Base-by-base conservation (phyloP, 164 flowering plant genomes). In the Paratinospora sagittata region DNA sequence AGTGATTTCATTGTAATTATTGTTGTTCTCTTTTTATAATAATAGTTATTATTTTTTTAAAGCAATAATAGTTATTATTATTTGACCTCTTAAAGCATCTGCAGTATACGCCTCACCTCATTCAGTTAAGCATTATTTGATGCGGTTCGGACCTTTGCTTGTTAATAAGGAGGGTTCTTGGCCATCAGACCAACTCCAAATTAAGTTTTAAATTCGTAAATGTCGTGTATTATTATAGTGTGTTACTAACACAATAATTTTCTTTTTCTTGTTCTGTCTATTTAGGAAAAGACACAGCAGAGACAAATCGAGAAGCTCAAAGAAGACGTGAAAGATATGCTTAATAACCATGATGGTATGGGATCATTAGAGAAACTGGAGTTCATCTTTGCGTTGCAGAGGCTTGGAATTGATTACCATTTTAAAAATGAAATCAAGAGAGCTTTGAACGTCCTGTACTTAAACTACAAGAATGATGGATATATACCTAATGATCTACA, bases 341-440 rank as follows among this genome's bases (percentile, higher is more conserved):
- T 68, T 6, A 4, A 5, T 1, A 3, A 49, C 16, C 23, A 27
- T 49, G 39, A 8, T 27, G 26, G 24, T 49, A 17, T 68, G n/a
- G 61, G 61, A 16, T 6, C 41, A 19, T 33, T 49, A 17, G 60
- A 45, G 19, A 49, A 52, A n/a, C 14, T 68, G 16, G 62, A 68
- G 41, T 21, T 68, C 6, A 68, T 68, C 27, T 61, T 49, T 30
- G 61, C 43, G 9, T 36, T 68, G 16, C 17, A 49, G 27, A 68
- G 62, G 70, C 70, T 68, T 27, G 70, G 70, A 6, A 34, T 68
- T 6, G 70, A 8, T 2, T 68, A 52, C 21, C 70, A 27, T 62
- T 68, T 68, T 68, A 58, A 68, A 62, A 49, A 47, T 12, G 70
- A 68, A 30, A 68, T 68, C 21, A 17, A 27, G 61, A 49, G 17